Evolutionary conservation across 1,284 basidiomycete species (phyloP), one percentile per base, ranked within the genome.

Genomic region (Cutaneotrichosporon dermatis): DNA sequence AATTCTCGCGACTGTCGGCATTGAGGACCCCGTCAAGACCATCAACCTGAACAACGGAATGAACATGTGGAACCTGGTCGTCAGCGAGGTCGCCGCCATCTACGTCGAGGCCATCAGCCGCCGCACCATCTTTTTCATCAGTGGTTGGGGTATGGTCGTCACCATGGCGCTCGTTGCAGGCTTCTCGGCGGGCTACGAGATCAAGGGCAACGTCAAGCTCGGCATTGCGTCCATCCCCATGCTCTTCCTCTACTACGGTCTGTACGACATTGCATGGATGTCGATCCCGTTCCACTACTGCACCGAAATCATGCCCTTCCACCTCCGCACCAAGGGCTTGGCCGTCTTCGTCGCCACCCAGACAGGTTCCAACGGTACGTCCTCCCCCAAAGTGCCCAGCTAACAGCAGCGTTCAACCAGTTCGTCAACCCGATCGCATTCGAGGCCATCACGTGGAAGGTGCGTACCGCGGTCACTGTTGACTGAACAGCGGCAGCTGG

Each of bases 1-100:
- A 11, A 55, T 59, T 3, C 54, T 62, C 37, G 39, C 12, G 10
- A 41, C 42, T 2, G 50, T 62, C 45, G 57, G 52, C 36, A 45
- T 56, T 40, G 41, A 49, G 16, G 51, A 63, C 9, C 64, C 68
- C 6, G 58, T 66, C 7, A 56, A 69, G 41, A 69, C 68, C 37
- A 65, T 62, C 34, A 67, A 61, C 13, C 63, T 71, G 40, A 70
- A 69, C 49, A 70, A 62, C 15, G 57, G 59, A 41, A 59, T 69
- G 11, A 63, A 63, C 6, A 49, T 59, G 16, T 69, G 68, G 68
- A 69, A 69, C 49, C 40, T 60, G 13, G n/a, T 60, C 36, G 55
- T 60, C 45, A 43, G 45, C 36, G 55, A 60, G 51, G 33, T 45
- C 15, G 59, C 59, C 3, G 59, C 55, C 10, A 40, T 57, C 16